These are phyloP conservation scores for Grigorovia yakushimaensis DNA, from an alignment of 805 yeast species.

Conservation along the genomic window DNA sequence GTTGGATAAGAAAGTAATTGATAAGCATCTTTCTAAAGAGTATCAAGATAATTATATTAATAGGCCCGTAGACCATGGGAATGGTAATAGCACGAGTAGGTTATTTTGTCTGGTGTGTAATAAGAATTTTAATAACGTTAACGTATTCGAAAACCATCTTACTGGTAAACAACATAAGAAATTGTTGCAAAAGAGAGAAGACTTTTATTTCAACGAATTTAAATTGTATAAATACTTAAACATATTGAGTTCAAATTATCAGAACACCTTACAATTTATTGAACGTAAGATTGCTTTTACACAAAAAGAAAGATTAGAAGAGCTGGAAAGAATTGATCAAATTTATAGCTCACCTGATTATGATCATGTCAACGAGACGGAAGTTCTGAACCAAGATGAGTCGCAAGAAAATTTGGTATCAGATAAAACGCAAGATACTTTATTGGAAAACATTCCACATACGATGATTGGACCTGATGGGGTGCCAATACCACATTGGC, in stretches of 20 bases:
- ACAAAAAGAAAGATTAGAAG: conserved; percentile 54
- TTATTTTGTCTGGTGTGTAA: conserved; percentile 56
- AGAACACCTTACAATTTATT: conserved; percentile 46
- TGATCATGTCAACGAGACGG: conserved; percentile 33
- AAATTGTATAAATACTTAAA: conserved; percentile 31
- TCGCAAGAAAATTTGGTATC: not conserved
- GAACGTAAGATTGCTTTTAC: conserved; percentile 63
- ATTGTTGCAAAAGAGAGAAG: conserved; percentile 26
- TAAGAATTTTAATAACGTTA: conserved; percentile 48
- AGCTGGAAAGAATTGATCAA: conserved; percentile 34
- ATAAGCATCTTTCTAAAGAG: not conserved
- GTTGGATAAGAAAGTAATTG: conserved; percentile 27
- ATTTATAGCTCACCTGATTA: conserved; percentile 30
- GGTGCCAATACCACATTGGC: conserved; percentile 86
- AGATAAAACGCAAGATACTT: not conserved
- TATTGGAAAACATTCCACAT: conserved; percentile 28
- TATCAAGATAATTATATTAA: conserved; percentile 12
- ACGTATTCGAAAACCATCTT: conserved; percentile 64
- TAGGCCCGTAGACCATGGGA: conserved; percentile 9
- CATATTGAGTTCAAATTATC: conserved; percentile 33
- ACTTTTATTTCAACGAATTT: conserved; percentile 30
- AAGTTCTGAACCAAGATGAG: conserved; percentile 6
- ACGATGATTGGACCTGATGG: conserved; percentile 85
- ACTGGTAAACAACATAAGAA: conserved; percentile 66
- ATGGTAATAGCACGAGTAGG: conserved; percentile 15